Base-by-base conservation (phyloP, 1,139 yeast species). In the Magnusiomyces paraingens region DNA sequence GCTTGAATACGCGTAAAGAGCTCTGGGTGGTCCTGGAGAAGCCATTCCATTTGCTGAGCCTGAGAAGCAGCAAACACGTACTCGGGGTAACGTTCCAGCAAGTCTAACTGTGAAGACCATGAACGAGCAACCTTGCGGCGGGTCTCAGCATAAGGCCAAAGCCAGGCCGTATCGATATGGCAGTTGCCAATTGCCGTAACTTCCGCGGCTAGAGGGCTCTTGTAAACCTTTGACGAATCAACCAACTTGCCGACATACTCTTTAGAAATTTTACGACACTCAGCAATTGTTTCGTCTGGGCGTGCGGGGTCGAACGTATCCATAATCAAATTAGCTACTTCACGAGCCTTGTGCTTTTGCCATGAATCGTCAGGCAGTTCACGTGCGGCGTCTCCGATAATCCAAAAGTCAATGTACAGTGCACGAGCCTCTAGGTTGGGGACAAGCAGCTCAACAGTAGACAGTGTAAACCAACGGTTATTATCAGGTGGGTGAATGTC, bases 121-220 rank as follows among this genome's bases (percentile, higher is more conserved):
- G 96, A 89, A 60, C 99, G 80, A 2, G 90, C 96, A 57, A 91
- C 82, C 66, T 90, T 90, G 57, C 97, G 79, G 62, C 86, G 84
- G 1, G 98, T 89, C 69, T 93, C 97, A 2, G 96, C 97, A 75
- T 85, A 91, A 12, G 97, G 98, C 99, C 99, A 93, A 58, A 87
- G 76, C 96, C 97, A 90, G 21, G 96, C 96, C 36, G 98, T 91
- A 66, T 93, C 99, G 63, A 93, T 93, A 69, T 93, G 99, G 68
- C 98, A 93, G 67, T 93, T 88, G 49, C 98, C 98, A 59, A 93
- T 78, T 4, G 89, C 96, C 66, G 75, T 85, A 8, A 90, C 96
- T 15, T 60, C 57, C 4, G 49, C 47, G 3, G 57, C 56, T 14
- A 49, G 32, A 59, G 38, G 61, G 58, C 69, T 62, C 32, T 71